Base-by-base conservation (phyloP, 208 protist species). In the Trypanosoma mega region DNA sequence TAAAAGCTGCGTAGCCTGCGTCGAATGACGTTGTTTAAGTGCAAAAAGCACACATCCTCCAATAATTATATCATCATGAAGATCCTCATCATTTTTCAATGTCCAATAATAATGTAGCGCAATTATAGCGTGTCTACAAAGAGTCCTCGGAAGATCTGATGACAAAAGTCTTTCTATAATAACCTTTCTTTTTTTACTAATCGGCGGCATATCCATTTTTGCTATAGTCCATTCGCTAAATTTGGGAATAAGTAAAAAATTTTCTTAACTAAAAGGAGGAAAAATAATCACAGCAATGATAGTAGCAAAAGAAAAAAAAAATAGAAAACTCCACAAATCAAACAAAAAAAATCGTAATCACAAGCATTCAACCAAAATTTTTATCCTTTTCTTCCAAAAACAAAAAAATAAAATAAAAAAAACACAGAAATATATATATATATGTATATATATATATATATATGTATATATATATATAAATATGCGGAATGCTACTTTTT, bases 21-120 rank as follows among this genome's bases (percentile, higher is more conserved):
- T 26, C 57, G 41, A 60, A 21, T 82, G 75, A 26, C 81, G 72
- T 29, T 83, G 74, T 57, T 94, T 92, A 0, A 80, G 43, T 18
- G 88, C 68, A 45, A 76, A 88, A 3, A 89, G 66, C 12, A 89
- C 57, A 47, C 82, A 90, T 12, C 82, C 82, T 14, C 57, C 61
- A 24, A 82, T 59, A 44, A 88, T 49, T 20, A 76, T 62, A 37
- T 74, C 47, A 9, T 44, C 5, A 18, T 51, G 41, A 29, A 81
- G 18, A 9, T 53, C 30, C 6, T 63, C 3, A 1, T 58, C 3
- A 3, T 58, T 51, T 56, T 54, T 60, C 1, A 63, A 23, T 12
- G 30, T 65, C 47, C 56, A 65, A 52, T 48, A 58, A 33, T 51
- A 63, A 57, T 79, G 66, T 58, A 65, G 65, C 4, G 58, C 55